Evolutionary conservation across 139 green algal genomes (phyloP), one percentile per base, ranked within the genome.

Genomic region (Closterium sp.): DNA sequence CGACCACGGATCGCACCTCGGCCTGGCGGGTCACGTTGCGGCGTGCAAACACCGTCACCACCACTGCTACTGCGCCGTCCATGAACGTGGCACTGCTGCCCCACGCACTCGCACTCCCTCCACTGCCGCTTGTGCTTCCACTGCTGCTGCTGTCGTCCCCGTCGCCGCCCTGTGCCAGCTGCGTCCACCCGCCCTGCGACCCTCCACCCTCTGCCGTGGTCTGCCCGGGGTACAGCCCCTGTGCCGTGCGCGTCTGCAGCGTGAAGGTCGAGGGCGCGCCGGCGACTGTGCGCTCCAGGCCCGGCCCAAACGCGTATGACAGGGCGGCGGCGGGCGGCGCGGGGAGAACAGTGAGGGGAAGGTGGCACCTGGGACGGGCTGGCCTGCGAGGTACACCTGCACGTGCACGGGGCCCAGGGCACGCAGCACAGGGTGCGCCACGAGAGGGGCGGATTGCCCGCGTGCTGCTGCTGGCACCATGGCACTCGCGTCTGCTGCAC

Each of bases 301-400:
- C 89, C 31, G 34, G 31, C 13, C 89, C 89, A 29, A 91, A 91
- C 10, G 89, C 89, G 84, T 91, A 91, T 2, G 89, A 91, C 10
- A 91, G 38, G 84, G 89, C 31, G 31, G 89, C 29, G 84, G 89
- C 89, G 30, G 89, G 79, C 28, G 73, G 62, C 11, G 89, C 32
- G 0, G 30, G 30, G 0, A 91, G 30, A 0, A 91, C 31, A 0
- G 89, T 85, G 31, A 91, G 30, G 84, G 79, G 29, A 91, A 85
- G 31, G 22, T n/a, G 11, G 32, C 89, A 42, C 38, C 38, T 28
- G 89, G 30, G 27, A 91, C 22, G 22, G 29, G 89, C 34, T 28
- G 30, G 22, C 89, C 89, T 85, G 32, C 89, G 28, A 91, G 38
- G 84, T 32, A 85, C 7, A 45, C 89, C 89, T 91, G 89, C 21